phyloP scores from a whole-genome alignment of 2,329 filamentous ascomycete species.

The Albifimbria verrucaria region DNA sequence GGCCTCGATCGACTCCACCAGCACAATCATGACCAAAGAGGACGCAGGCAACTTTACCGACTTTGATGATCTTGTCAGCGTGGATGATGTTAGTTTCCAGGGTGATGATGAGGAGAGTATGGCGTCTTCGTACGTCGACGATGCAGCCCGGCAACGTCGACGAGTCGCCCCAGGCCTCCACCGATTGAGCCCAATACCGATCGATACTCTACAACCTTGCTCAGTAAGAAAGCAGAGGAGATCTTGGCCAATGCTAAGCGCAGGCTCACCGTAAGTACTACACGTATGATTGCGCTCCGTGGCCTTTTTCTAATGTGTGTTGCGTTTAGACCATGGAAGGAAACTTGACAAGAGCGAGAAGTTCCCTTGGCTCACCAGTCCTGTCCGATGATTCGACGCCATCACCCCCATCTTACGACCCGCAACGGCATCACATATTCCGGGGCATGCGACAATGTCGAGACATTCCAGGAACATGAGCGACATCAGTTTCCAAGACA shows the following conservation, averaged over 20 bases:
- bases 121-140: constrained; percentile 53
- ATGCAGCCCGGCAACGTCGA: constrained; percentile 19
- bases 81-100: constrained; percentile 63
- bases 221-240: constrained; percentile 81
- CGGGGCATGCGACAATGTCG: constrained; percentile 10
- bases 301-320: constrained; percentile 9
- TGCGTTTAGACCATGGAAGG: constrained; percentile 81
- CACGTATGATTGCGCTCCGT: background rate
- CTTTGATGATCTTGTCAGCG: constrained; percentile 59
- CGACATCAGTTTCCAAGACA: constrained; percentile 23
- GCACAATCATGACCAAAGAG: constrained; percentile 55
- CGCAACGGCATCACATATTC: constrained; percentile 18
- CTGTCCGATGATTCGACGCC: constrained; percentile 50
- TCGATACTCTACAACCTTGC: constrained; percentile 66
- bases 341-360: constrained; percentile 76
- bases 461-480: constrained; percentile 28
- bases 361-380: constrained; percentile 49
- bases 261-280: constrained; percentile 69
- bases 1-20: constrained; percentile 57
- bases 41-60: constrained; percentile 51
- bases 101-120: constrained; percentile 67
- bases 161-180: background rate
- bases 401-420: constrained; percentile 42
- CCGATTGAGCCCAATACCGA: constrained; percentile 41
- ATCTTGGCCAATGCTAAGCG: constrained; percentile 92